Percentiles rank a stretch among this genome's conserved stretches.
Evolutionary conservation across 2,329 filamentous ascomycete genomes (phyloP).

Genomic region (Claviceps purpurea): DNA sequence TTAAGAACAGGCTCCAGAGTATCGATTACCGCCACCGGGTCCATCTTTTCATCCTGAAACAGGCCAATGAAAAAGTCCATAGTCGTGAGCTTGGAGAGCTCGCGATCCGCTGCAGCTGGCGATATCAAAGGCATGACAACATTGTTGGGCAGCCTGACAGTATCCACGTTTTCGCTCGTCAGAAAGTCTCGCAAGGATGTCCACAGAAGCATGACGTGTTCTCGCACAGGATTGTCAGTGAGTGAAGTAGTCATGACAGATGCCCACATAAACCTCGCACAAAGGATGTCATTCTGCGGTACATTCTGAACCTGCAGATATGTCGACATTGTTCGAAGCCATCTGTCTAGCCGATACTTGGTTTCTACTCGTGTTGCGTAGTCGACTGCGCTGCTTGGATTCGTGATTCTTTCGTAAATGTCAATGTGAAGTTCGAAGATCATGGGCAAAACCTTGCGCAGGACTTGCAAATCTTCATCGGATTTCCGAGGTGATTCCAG

Average conservation of each 20-base stretch:
- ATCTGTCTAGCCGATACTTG: conserved; percentile 35
- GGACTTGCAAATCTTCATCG: conserved; percentile 14
- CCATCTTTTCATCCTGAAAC: conserved; percentile 69
- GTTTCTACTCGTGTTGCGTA: conserved; percentile 34
- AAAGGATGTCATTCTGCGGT: conserved; percentile 24
- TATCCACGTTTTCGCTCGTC: conserved; percentile 23
- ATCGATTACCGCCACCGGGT: conserved; percentile 78
- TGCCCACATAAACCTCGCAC: conserved; percentile 44
- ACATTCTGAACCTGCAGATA: conserved; percentile 25
- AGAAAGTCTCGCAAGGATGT: conserved; percentile 42
- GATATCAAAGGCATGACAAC: conserved; percentile 81
- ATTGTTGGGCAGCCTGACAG: conserved; percentile 66
- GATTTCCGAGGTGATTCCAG: conserved; percentile 18
- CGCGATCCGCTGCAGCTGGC: conserved; percentile 67
- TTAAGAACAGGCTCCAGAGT: conserved; percentile 87
- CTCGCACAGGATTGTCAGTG: conserved; percentile 37
- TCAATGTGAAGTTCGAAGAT: conserved; percentile 49
- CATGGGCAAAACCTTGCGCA: conserved; percentile 40
- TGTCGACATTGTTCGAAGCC: conserved; percentile 36
- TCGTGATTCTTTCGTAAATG: conserved; percentile 44
- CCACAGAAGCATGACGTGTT: conserved; percentile 46
- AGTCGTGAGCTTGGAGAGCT: conserved; percentile 83
- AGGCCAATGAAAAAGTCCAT: conserved; percentile 92
- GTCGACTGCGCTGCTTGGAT: conserved; percentile 41
- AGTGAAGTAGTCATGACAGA: conserved; percentile 40